Percentiles rank a stretch among this genome's conserved stretches.
Conservation (phyloP, 257 asterid species). For the Knoxia roxburghii region DNA sequence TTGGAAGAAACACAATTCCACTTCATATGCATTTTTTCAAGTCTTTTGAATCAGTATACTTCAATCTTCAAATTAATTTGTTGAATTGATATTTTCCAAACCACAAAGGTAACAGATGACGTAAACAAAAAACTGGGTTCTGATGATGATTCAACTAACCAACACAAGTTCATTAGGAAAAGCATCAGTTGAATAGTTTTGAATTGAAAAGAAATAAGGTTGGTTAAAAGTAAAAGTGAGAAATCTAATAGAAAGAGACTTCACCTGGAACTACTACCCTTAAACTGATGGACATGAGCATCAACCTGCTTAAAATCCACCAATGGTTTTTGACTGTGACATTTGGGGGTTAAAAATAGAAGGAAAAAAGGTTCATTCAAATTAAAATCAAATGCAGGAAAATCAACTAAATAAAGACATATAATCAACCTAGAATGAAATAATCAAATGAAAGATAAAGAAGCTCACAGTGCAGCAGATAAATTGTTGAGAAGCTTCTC, state of each 20-base stretch:
- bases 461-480: constrained; percentile 19
- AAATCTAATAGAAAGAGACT: neutral
- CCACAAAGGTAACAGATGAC: neutral
- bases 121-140: neutral
- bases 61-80: neutral
- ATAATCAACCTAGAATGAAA: neutral
- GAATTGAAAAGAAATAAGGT: neutral
- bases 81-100: neutral
- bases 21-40: neutral
- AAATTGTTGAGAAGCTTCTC: constrained; percentile 26
- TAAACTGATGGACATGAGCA: constrained; percentile 33
- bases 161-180: neutral
- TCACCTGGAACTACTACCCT: constrained; percentile 47
- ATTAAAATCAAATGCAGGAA: neutral
- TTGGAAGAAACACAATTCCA: neutral
- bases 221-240: neutral
- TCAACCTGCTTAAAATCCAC: constrained; percentile 40
- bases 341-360: no score
- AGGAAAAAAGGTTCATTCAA: neutral
- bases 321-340: constrained; percentile 24
- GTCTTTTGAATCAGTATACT: neutral
- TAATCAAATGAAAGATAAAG: neutral
- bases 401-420: neutral
- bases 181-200: neutral
- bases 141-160: neutral